These are phyloP conservation scores for Peltaster fructicola DNA, from an alignment of 2,329 filamentous ascomycete genomes.

Conservation along the genomic window DNA sequence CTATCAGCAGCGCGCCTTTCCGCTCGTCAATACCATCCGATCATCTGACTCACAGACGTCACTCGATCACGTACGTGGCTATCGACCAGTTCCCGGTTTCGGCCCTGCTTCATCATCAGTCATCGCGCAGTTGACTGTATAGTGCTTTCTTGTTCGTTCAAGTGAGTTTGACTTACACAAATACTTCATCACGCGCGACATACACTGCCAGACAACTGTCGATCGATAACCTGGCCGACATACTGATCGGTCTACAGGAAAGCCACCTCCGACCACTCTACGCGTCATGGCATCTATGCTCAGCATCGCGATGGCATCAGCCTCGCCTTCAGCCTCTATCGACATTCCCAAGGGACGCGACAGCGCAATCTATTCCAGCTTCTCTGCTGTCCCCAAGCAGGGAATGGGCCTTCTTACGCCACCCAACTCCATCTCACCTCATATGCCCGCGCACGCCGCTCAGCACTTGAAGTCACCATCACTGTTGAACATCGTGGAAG, in stretches of 20 bases:
- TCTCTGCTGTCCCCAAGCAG: slow-evolving; percentile 15
- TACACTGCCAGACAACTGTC: slow-evolving; percentile 4
- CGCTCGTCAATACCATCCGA: no score
- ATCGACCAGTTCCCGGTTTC: neutral
- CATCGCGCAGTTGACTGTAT: neutral
- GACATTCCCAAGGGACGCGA: slow-evolving; percentile 14
- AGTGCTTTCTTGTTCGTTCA: slow-evolving; percentile 17
- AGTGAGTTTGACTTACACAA: slow-evolving; percentile 12
- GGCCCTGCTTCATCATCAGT: neutral
- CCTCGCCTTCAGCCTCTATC: slow-evolving; percentile 15
- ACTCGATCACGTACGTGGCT: no score
- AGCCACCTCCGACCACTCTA: slow-evolving; percentile 13
- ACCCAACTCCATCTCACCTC: slow-evolving; percentile 87
- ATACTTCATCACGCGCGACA: slow-evolving; percentile 1
- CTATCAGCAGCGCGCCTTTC: no score
- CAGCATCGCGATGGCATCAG: slow-evolving; percentile 17
- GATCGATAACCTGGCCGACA: slow-evolving; percentile 10
- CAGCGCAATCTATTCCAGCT: slow-evolving; percentile 9
- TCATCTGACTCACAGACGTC: no score
- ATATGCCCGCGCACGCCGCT: slow-evolving; percentile 63
- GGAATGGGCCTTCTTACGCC: slow-evolving; percentile 57
- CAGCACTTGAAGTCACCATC: slow-evolving; percentile 36
- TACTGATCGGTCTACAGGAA: slow-evolving; percentile 14
- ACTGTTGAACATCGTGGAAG: slow-evolving; percentile 51
- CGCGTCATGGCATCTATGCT: slow-evolving; percentile 16